Evolutionary conservation across 208 protist species (phyloP), one percentile per base, ranked within the genome.

Genomic region (Endotrypanum monterogeii): DNA sequence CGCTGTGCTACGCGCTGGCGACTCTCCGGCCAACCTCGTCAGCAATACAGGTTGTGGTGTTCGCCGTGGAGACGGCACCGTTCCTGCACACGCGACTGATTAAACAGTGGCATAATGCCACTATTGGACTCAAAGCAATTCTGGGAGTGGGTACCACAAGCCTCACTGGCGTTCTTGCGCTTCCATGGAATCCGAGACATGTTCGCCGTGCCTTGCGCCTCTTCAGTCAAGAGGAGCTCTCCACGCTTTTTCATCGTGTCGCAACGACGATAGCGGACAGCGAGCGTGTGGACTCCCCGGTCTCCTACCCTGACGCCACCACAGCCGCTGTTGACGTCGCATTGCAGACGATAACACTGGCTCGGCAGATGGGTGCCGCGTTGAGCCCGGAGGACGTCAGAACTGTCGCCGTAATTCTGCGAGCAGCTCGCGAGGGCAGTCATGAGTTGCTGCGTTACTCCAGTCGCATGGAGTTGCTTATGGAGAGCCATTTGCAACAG

Each of bases 61-160:
- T 96, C 25, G 82, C 80, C 25, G 84, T 96, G 54, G 83, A 90
- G 67, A 88, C 86, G 28, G 83, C 87, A 1, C 78, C 88, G 1
- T 85, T 79, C 63, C 39, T 92, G 58, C 92, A 96, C 70, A 89
- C 77, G 18, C 89, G 89, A n/a, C 79, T 96, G 25, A 84, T 83
- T 54, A 90, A 92, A 67, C 92, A 96, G 74, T 96, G 86, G 84
- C 92, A 94, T 73, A 96, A 96, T 65, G 89, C 83, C 23, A 80
- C 87, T 6, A 69, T 66, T 18, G 89, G 88, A n/a, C 74, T 96
- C 41, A 65, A 71, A 39, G 41, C 51, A 48, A 62, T 94, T 1
- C 69, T 94, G 37, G 61, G 41, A 41, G 57, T 52, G 63, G 72
- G 51, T 58, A 74, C 67, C 61, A 68, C 62, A 32, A 75, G 30